Conservation (phyloP, 257 asterid genomes). For the Echites panduratus region DNA sequence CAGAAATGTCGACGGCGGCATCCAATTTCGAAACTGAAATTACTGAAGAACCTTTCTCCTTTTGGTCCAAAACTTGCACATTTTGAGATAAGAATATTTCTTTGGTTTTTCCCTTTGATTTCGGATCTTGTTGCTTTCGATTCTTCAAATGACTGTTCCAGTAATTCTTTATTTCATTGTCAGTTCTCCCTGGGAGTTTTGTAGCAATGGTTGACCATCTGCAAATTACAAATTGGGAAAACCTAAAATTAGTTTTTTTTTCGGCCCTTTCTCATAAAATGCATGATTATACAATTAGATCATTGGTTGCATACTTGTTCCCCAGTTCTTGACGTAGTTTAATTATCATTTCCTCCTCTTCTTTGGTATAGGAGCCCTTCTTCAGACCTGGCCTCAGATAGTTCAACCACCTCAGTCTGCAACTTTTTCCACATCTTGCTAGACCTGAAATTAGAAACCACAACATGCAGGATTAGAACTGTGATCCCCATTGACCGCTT, state of each 20-base stretch:
- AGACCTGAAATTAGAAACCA: slow-evolving; percentile 27
- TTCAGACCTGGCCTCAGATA: slow-evolving; percentile 41
- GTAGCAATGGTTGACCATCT: slow-evolving; percentile 49
- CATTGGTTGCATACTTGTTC: slow-evolving; percentile 25
- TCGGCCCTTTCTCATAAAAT: not conserved
- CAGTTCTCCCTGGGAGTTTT: slow-evolving; percentile 39
- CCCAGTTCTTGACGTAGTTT: slow-evolving; percentile 31
- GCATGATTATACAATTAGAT: not conserved
- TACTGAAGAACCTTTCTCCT: slow-evolving; percentile 5
- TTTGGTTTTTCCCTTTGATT: not conserved
- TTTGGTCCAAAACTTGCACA: not conserved
- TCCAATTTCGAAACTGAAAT: not conserved
- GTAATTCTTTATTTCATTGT: slow-evolving; percentile 41
- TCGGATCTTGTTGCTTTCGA: not conserved
- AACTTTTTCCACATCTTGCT: slow-evolving; percentile 49
- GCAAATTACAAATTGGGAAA: not conserved
- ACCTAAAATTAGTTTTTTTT: not conserved
- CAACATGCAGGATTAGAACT: no score
- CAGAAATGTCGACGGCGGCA: no score
- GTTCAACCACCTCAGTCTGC: slow-evolving; percentile 53
- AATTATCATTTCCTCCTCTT: slow-evolving; percentile 34
- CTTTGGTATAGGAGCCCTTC: slow-evolving; percentile 27
- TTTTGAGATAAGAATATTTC: not conserved
- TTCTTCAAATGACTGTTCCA: slow-evolving; percentile 44
- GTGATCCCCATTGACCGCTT: no score